A percentile compares a stretch with the other conserved stretches of the same genome.
phyloP scores from a whole-genome alignment of 2,329 filamentous ascomycete species.

The Fusarium secorum region DNA sequence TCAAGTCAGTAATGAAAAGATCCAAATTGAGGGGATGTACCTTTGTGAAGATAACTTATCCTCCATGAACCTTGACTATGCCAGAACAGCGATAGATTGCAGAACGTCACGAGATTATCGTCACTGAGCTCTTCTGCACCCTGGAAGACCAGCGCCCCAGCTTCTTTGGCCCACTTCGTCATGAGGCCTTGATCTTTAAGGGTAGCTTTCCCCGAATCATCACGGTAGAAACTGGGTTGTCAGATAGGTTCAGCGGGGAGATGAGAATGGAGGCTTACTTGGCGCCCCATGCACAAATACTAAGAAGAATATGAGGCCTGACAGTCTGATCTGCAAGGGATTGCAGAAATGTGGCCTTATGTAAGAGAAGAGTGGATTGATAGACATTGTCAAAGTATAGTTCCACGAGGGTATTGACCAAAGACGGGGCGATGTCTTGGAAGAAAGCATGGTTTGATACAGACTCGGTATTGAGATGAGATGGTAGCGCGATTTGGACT shows the following conservation, averaged over 20 bases:
- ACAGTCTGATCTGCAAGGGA: not conserved
- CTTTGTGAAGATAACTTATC: slow-evolving; percentile 33
- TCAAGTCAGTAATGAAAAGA: fast-evolving
- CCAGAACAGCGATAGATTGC: slow-evolving; percentile 33
- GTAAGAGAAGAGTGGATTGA: slow-evolving; percentile 16
- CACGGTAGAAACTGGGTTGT: slow-evolving; percentile 22
- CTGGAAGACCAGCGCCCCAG: slow-evolving; percentile 16
- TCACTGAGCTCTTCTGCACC: slow-evolving; percentile 13
- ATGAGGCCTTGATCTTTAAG: slow-evolving; percentile 2
- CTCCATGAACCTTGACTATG: slow-evolving; percentile 35
- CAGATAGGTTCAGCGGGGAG: fast-evolving
- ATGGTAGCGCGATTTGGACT: no score
- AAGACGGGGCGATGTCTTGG: not conserved
- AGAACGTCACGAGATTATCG: slow-evolving; percentile 29
- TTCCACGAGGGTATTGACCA: not conserved
- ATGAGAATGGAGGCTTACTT: slow-evolving; percentile 8
- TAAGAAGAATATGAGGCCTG: slow-evolving; percentile 10
- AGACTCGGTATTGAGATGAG: fast-evolving
- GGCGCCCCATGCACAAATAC: slow-evolving; percentile 33
- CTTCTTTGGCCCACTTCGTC: slow-evolving; percentile 23
- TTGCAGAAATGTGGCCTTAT: not conserved
- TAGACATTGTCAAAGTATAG: slow-evolving; percentile 33
- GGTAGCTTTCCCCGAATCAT: fast-evolving
- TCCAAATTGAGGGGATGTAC: fast-evolving
- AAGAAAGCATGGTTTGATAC: not conserved